phyloP scores from a whole-genome alignment of 1,284 basidiomycete species.

The Sporisorium reilianum region DNA sequence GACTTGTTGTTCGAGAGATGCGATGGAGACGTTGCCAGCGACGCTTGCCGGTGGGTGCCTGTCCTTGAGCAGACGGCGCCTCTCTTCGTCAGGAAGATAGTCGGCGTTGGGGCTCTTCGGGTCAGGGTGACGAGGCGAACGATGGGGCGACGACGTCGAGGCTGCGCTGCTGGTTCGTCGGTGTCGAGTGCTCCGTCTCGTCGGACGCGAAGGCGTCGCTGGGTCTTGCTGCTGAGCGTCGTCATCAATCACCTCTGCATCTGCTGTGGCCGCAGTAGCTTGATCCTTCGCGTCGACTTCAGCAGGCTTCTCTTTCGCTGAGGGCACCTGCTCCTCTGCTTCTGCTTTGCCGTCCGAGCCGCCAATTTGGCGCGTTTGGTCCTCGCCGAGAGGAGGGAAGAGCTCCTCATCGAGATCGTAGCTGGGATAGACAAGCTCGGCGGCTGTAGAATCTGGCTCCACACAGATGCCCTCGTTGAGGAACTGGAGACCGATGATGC shows the following conservation, averaged over 20 bases:
- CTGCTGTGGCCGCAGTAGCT: not conserved
- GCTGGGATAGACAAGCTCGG: conserved; percentile 21
- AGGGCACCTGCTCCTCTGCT: too few relatives aligned
- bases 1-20: conserved; percentile 29
- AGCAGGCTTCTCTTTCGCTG: not conserved
- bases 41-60: conserved; percentile 21
- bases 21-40: conserved; percentile 31
- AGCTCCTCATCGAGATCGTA: conserved; percentile 22
- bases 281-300: conserved; percentile 2
- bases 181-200: conserved; percentile 17
- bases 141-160: conserved; percentile 31
- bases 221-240: conserved; percentile 2
- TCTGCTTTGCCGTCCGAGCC: not conserved
- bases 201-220: conserved; percentile 17
- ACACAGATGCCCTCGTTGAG: conserved; percentile 44
- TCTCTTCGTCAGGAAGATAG: conserved; percentile 44
- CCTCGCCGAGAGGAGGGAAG: conserved; percentile 5
- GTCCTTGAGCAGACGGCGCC: conserved; percentile 19
- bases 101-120: conserved; percentile 38
- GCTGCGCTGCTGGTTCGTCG: conserved; percentile 25
- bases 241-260: conserved; percentile 2
- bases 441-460: conserved; percentile 38
- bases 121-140: conserved; percentile 35
- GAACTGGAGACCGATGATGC: conserved; percentile 48
- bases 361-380: not conserved